phyloP scores from a whole-genome alignment of 495 filamentous ascomycete genomes.

The Endocarpon pusillum region DNA sequence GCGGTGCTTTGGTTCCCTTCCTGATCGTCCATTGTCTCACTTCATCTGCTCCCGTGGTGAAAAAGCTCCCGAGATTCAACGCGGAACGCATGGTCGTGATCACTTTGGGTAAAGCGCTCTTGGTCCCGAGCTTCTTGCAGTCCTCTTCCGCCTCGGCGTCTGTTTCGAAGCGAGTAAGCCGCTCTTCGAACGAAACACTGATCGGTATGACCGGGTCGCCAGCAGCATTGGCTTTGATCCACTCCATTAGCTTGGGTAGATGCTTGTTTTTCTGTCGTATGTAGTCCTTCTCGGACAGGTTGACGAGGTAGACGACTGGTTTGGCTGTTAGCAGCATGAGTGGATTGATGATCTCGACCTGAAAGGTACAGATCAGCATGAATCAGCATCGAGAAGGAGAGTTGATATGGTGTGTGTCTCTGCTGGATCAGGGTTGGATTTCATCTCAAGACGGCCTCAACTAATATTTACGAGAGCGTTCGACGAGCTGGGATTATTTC shows the following conservation, averaged over 20 bases:
- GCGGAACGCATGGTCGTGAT: slow-evolving; percentile 85
- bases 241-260: slow-evolving; percentile 76
- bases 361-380: slow-evolving; percentile 4
- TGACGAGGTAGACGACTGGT: slow-evolving; percentile 93
- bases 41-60: slow-evolving; percentile 93
- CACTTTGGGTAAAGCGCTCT: slow-evolving; percentile 83
- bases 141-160: slow-evolving; percentile 73
- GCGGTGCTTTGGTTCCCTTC: slow-evolving; percentile 89
- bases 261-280: slow-evolving; percentile 99
- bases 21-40: slow-evolving; percentile 98
- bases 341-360: slow-evolving; percentile 97
- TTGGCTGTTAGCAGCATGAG: slow-evolving; percentile 91
- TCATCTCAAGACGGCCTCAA: slow-evolving; percentile 74
- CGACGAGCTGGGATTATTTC: slow-evolving; percentile 99
- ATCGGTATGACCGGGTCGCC: slow-evolving; percentile 87
- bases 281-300: slow-evolving; percentile 92
- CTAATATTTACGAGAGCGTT: slow-evolving; percentile 55
- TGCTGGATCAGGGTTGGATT: slow-evolving; percentile 33
- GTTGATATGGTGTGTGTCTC: slow-evolving; percentile 1
- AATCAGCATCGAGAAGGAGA: background rate
- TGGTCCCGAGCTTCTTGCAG: slow-evolving; percentile 72
- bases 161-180: slow-evolving; percentile 58
- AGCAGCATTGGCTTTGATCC: slow-evolving; percentile 77
- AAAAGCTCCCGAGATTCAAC: slow-evolving; percentile 85
- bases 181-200: slow-evolving; percentile 83